Evolutionary conservation across 148 eudicot species (phyloP).

Genomic region (Dianthus caryophyllus): DNA sequence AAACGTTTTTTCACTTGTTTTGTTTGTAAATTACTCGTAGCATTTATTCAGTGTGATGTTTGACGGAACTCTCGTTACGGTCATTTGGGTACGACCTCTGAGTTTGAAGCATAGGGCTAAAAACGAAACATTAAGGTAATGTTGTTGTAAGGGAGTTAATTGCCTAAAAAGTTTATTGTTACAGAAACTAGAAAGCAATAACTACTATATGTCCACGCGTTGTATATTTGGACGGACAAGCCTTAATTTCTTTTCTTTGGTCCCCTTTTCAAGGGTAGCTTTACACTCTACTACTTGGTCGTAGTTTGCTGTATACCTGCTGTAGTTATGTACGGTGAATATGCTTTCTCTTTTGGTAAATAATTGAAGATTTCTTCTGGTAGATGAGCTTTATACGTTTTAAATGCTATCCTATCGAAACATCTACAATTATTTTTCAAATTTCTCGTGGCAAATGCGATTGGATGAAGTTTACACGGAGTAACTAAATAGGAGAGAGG

Average conservation of each 20-base stretch:
- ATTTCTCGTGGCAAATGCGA: too few relatives aligned
- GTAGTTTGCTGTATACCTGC: not conserved
- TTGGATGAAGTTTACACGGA: too few relatives aligned
- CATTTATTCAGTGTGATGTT: too few relatives aligned
- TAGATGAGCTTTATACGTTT: not conserved
- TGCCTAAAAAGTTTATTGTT: not conserved
- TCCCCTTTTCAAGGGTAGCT: constrained; percentile 10
- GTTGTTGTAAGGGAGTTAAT: too few relatives aligned
- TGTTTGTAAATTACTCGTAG: too few relatives aligned
- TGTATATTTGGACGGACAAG: constrained; percentile 1
- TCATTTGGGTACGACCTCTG: too few relatives aligned
- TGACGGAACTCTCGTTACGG: too few relatives aligned
- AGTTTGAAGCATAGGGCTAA: too few relatives aligned
- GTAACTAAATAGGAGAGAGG: too few relatives aligned
- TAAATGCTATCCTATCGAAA: constrained; percentile 2
- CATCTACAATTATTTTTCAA: too few relatives aligned
- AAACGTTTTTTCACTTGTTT: too few relatives aligned
- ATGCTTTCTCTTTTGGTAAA: not conserved
- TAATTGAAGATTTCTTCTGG: constrained; percentile 3
- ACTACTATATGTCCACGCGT: constrained; percentile 22
- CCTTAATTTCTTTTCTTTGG: constrained; percentile 15
- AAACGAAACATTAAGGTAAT: too few relatives aligned
- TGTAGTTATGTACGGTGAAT: not conserved
- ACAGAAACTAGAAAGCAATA: not conserved
- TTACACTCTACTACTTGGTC: not conserved